Evolutionary conservation across 2,329 filamentous ascomycete species (phyloP).

Genomic region (Sarocladium kiliense): DNA sequence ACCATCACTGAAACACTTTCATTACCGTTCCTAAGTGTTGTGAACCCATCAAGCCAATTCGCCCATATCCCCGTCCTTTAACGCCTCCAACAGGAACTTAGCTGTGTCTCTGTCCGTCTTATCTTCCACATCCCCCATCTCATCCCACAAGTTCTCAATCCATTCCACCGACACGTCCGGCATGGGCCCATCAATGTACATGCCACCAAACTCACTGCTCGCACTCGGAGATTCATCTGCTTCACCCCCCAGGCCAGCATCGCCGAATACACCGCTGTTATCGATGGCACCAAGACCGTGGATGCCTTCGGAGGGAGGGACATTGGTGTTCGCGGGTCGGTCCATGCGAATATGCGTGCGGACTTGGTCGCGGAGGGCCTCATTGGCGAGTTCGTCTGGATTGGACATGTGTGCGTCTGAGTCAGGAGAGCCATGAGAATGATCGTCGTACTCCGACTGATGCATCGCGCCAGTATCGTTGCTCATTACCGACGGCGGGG

Average conservation of each 20-base stretch:
- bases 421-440: background rate
- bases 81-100: conserved; percentile 30
- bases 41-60: conserved; percentile 10
- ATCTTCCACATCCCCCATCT: conserved; percentile 22
- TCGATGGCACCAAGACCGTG: conserved; percentile 23
- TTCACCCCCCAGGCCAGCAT: conserved; percentile 13
- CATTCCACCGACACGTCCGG: conserved; percentile 25
- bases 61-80: conserved; percentile 24
- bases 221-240: conserved; percentile 17
- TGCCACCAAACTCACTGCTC: conserved; percentile 18
- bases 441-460: conserved; percentile 13
- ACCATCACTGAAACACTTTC: too few species aligned
- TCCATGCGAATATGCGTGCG: conserved; percentile 10
- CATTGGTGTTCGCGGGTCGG: conserved; percentile 14
- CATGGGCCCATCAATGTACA: conserved; percentile 23
- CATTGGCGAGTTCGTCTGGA: conserved; percentile 12
- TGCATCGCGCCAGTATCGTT: background rate
- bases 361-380: conserved; percentile 13
- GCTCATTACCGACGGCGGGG: conserved; percentile 1
- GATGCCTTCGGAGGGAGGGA: conserved; percentile 22
- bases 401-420: conserved; percentile 16
- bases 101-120: conserved; percentile 32
- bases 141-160: conserved; percentile 32
- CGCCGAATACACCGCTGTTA: conserved; percentile 26
- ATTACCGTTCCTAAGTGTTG: too few species aligned